Evolutionary conservation across 257 asterid species (phyloP).

Genomic region (Perilla frutescens): DNA sequence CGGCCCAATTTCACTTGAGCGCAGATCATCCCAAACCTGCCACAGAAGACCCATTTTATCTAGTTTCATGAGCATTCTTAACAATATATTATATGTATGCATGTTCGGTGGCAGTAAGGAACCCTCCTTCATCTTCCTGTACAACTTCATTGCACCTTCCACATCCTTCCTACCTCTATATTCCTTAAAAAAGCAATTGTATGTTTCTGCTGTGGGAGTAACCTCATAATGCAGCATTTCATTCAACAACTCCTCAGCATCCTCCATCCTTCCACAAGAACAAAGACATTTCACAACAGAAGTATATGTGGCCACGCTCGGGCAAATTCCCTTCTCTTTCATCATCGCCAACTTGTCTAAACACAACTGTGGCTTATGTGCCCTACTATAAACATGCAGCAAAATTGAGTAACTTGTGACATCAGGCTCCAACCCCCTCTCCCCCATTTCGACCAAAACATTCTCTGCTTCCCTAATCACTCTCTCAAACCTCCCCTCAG

Average conservation of each 20-base stretch:
- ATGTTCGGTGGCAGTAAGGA: constrained; percentile 57
- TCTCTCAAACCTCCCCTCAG: constrained; percentile 69
- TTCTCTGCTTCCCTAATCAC: constrained; percentile 77
- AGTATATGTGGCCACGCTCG: constrained; percentile 69
- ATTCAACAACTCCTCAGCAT: constrained; percentile 64
- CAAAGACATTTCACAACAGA: constrained; percentile 82
- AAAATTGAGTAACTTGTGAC: constrained; percentile 77
- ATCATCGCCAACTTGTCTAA: constrained; percentile 77
- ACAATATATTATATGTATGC: constrained; percentile 71
- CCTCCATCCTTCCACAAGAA: constrained; percentile 78
- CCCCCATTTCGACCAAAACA: constrained; percentile 71
- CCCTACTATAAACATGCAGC: constrained; percentile 85
- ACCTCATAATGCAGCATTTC: constrained; percentile 72
- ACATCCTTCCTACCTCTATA: constrained; percentile 79
- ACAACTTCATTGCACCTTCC: constrained; percentile 69
- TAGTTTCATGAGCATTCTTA: constrained; percentile 66
- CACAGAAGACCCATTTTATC: constrained; percentile 56
- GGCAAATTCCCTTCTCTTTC: constrained; percentile 73
- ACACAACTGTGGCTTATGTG: constrained; percentile 79
- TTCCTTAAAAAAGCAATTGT: constrained; percentile 80
- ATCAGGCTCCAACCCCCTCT: constrained; percentile 79
- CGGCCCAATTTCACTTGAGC: constrained; percentile 66
- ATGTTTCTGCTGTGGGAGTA: constrained; percentile 69
- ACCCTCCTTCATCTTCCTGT: constrained; percentile 65
- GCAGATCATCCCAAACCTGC: constrained; percentile 87